Evolutionary conservation across 192 early-diverging fungal genomes (phyloP).

Genomic region (Rhizoclosmatium globosum): DNA sequence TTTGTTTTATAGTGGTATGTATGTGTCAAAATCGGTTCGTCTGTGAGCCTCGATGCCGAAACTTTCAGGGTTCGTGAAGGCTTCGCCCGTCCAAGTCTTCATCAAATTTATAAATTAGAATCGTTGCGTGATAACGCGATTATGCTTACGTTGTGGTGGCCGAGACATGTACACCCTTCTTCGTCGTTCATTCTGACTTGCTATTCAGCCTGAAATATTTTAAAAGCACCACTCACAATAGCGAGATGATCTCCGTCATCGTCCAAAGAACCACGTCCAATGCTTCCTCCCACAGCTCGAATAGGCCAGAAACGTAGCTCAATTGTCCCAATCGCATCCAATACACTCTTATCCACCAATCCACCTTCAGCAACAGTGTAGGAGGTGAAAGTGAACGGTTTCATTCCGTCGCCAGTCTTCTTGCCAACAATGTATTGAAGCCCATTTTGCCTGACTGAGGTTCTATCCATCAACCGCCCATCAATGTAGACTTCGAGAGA

Average conservation of each 20-base stretch:
- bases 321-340: constrained; percentile 6
- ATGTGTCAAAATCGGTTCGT: neutral
- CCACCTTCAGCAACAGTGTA: neutral
- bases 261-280: neutral
- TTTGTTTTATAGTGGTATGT: constrained; percentile 16
- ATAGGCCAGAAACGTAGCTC: constrained; percentile 3
- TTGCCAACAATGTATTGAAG: neutral
- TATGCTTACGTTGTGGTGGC: constrained; percentile 1
- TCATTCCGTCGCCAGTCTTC: neutral
- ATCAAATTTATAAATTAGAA: neutral
- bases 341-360: neutral
- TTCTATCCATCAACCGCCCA: neutral
- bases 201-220: neutral
- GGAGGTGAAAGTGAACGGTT: constrained; percentile 3
- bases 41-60: neutral
- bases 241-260: neutral
- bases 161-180: constrained; percentile 18
- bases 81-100: neutral
- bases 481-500: neutral
- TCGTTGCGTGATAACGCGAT: neutral
- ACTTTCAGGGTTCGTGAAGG: neutral
- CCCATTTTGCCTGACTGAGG: neutral
- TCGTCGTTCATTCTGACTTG: constrained; percentile 11
- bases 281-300: neutral
- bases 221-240: neutral